phyloP scores from a whole-genome alignment of 192 early-diverging fungal genomes.

The Backusella westeae region DNA sequence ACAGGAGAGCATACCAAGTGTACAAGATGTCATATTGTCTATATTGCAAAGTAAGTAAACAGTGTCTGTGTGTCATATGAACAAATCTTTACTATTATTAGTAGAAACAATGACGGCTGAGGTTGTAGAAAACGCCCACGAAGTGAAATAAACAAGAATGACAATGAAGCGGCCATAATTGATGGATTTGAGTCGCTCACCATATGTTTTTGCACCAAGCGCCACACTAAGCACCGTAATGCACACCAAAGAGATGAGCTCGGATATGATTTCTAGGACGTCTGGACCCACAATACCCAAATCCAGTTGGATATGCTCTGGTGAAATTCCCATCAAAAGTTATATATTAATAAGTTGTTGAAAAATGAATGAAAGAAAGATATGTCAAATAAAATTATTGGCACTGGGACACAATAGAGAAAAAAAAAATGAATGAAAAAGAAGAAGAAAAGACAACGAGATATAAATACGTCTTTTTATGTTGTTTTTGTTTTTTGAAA shows the following conservation, averaged over 20 bases:
- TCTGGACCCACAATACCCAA: conserved; percentile 20
- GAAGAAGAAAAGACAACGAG: neutral
- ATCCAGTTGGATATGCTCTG: neutral
- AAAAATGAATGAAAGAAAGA: neutral
- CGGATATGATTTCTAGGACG: conserved; percentile 37
- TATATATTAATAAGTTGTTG: neutral
- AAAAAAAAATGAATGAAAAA: neutral
- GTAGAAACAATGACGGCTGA: conserved; percentile 42
- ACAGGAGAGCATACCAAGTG: conserved; percentile 38
- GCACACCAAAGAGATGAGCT: conserved; percentile 35
- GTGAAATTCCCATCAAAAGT: neutral
- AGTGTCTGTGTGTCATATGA: neutral
- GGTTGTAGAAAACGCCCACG: conserved; percentile 43
- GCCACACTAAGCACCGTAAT: conserved; percentile 40
- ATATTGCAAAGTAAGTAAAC: neutral
- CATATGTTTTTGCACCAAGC: conserved; percentile 42
- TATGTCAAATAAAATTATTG: neutral
- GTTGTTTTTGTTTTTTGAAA: neutral
- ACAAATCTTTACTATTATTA: conserved; percentile 33
- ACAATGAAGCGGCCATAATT: conserved; percentile 47
- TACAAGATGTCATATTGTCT: conserved; percentile 41
- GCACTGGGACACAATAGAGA: neutral
- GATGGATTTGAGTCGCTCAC: conserved; percentile 31
- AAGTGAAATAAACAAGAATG: conserved; percentile 38
- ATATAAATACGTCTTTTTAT: neutral